Conservation (phyloP, 352 stramenopile genomes). For the Pythium volutum region DNA sequence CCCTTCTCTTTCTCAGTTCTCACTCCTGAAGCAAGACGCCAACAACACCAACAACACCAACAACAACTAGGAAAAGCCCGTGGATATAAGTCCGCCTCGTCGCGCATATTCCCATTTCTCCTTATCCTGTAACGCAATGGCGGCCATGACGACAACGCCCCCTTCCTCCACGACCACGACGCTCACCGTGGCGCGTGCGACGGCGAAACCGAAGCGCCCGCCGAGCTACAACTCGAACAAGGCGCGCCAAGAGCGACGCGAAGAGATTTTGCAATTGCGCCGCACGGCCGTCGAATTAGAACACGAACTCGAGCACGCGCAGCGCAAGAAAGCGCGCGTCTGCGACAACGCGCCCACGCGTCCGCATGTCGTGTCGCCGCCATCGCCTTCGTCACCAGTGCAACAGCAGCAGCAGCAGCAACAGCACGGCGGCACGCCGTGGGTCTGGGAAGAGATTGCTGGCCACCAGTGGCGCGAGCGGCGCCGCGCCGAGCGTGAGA, state of each 20-base stretch:
- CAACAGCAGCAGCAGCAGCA: not conserved
- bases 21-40: too few species aligned
- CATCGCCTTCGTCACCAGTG: not conserved
- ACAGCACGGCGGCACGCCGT: conserved; percentile 8
- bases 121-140: not conserved
- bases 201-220: conserved; percentile 19
- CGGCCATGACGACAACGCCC: not conserved
- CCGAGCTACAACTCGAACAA: conserved; percentile 32
- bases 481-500: conserved; percentile 35
- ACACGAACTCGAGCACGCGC: conserved; percentile 19
- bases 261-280: conserved; percentile 26
- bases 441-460: conserved; percentile 30
- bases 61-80: too few species aligned
- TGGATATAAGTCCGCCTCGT: too few species aligned
- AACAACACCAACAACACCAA: too few species aligned
- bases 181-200: not conserved
- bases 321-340: conserved; percentile 8
- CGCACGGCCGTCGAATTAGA: conserved; percentile 25
- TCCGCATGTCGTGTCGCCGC: not conserved
- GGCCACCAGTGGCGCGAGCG: conserved; percentile 23
- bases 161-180: conserved; percentile 3
- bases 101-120: too few species aligned
- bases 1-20: not conserved
- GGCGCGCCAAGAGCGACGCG: conserved; percentile 24
- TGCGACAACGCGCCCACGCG: not conserved